A percentile compares a stretch with the other conserved stretches of the same genome.
Evolutionary conservation across 345 rosid species (phyloP).

Genomic region (Pugionium dolabratum): DNA sequence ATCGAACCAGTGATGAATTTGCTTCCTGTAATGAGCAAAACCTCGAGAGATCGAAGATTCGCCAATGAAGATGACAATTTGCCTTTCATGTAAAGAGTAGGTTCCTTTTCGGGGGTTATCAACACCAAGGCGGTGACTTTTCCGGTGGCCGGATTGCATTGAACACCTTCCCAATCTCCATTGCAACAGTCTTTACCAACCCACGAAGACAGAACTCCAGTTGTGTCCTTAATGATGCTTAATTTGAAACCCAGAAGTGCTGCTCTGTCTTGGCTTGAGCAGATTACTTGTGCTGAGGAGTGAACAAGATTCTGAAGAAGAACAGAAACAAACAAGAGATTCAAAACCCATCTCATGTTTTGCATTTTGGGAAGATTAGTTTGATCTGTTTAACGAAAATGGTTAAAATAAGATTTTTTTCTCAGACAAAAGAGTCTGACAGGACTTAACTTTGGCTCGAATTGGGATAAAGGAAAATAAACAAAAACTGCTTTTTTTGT

Average conservation of each 20-base stretch:
- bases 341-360: constrained; percentile 55
- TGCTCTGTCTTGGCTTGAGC: constrained; percentile 64
- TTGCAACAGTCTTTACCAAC: constrained; percentile 69
- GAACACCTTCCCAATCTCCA: constrained; percentile 93
- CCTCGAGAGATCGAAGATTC: constrained; percentile 56
- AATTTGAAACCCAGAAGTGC: constrained; percentile 82
- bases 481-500: constrained; percentile 8
- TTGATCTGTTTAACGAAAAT: constrained; percentile 43
- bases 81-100: constrained; percentile 70
- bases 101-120: constrained; percentile 51
- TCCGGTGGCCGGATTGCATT: constrained; percentile 67
- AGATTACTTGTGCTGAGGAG: constrained; percentile 43
- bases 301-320: constrained; percentile 36
- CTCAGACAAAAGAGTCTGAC: constrained; percentile 40
- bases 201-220: constrained; percentile 70
- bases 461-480: constrained; percentile 40
- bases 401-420: constrained; percentile 24
- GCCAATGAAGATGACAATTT: constrained; percentile 70
- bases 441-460: constrained; percentile 34
- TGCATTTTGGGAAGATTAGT: constrained; percentile 70
- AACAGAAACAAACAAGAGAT: constrained; percentile 46
- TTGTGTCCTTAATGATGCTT: constrained; percentile 66
- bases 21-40: constrained; percentile 63
- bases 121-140: constrained; percentile 62
- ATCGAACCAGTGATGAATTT: constrained; percentile 74